phyloP scores from a whole-genome alignment of 441 rosid species.

The Melastoma candidum region DNA sequence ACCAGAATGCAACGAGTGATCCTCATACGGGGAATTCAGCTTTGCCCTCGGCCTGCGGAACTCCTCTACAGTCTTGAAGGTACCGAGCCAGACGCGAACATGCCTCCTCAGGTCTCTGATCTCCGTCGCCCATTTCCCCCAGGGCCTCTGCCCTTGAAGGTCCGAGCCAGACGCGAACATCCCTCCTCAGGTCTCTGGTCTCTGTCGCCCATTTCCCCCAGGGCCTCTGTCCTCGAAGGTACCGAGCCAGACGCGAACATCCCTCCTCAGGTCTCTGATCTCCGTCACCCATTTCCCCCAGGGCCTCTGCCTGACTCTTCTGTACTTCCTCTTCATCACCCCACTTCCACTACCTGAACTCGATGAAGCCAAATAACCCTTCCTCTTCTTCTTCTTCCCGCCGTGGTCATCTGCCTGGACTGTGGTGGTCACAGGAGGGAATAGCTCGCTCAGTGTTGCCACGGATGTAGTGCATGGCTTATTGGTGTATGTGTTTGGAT shows the following conservation, averaged over 20 bases:
- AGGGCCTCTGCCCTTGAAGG: conserved; percentile 85
- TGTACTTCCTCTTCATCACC: conserved; percentile 47
- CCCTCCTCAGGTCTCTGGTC: conserved; percentile 22
- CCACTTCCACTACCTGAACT: not conserved
- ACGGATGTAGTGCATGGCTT: too few relatives aligned
- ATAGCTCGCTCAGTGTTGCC: not conserved
- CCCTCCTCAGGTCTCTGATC: not conserved
- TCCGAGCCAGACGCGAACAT: conserved; percentile 26
- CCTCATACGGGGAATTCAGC: conserved; percentile 3
- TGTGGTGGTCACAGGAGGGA: not conserved
- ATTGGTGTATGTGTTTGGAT: not conserved
- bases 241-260: conserved; percentile 23
- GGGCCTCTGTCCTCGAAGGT: conserved; percentile 59
- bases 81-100: conserved; percentile 79
- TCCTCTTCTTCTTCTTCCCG: conserved; percentile 1
- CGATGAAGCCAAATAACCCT: not conserved
- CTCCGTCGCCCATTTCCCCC: conserved; percentile 98
- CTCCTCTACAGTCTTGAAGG: conserved; percentile 15
- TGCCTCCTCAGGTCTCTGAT: conserved; percentile 72
- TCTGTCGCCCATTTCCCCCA: conserved; percentile 98
- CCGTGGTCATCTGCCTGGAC: not conserved
- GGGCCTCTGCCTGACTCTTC: conserved; percentile 93
- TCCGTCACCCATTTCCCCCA: conserved; percentile 42
- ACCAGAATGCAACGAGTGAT: not conserved
- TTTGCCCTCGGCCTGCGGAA: conserved; percentile 5